Evolutionary conservation across 2,329 filamentous ascomycete species (phyloP), one percentile per base, ranked within the genome.

Genomic region (Colletotrichum limetticola): DNA sequence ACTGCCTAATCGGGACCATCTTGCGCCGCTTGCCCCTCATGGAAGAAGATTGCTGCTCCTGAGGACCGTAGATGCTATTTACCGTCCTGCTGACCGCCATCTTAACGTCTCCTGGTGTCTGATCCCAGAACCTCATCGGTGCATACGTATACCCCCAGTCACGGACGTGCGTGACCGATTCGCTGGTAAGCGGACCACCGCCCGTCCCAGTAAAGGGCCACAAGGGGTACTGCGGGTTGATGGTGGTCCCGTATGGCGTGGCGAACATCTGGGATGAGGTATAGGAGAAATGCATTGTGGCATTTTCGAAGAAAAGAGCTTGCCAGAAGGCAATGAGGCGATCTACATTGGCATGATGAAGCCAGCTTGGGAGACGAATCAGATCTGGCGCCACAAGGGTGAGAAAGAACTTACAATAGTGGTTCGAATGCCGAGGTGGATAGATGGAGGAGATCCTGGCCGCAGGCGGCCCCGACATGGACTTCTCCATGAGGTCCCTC

Each of bases 321-420:
- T 87, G 82, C 84, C 84, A 89, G 76, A 87, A 85, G n/a, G 89
- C 86, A 81, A 91, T 92, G 49, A 93, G 83, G 53, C 91, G 88
- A 77, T 93, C 91, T 66, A 93, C 86, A 76, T 93, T 90, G 77
- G 85, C 80, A 81, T 87, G 87, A 72, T 88, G 86, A 9, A 88
- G 82, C 83, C 86, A 85, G 74, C 85, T 49, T 86, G 5, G 68
- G 30, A 30, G 11, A 42, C 7, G 26, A 46, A 52, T 74, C 8
- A 75, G 67, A 58, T 24, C 9, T 32, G 52, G 35, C 35, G 4
- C 22, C 22, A 35, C 19, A 65, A 32, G 32, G 52, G 26, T 22
- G 42, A 57, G 52, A 28, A 49, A 42, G 26, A 12, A 80, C 82
- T 72, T 76, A 86, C 85, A 88, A 88, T 5, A 87, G 76, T 12